phyloP scores from a whole-genome alignment of 2,329 filamentous ascomycete genomes.

The Alternaria hordeiaustralica region DNA sequence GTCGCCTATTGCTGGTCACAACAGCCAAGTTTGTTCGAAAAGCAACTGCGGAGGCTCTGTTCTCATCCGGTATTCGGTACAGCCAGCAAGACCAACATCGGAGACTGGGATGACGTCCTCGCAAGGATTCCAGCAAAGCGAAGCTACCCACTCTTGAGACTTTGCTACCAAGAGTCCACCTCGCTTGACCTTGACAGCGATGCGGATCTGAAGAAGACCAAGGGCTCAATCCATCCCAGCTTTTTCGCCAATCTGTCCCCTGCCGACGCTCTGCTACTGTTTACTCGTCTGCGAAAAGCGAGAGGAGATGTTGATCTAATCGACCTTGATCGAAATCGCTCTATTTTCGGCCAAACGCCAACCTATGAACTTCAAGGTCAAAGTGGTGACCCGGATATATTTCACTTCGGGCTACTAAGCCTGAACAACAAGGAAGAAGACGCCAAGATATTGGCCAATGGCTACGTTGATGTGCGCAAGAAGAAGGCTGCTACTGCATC shows the following conservation, averaged over 20 bases:
- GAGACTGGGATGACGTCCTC: constrained; percentile 10
- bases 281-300: constrained; percentile 26
- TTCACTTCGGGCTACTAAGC: constrained; percentile 19
- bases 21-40: constrained; percentile 27
- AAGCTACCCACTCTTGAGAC: constrained; percentile 26
- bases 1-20: constrained; percentile 33
- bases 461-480: constrained; percentile 24
- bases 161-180: constrained; percentile 20
- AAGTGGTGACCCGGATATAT: constrained; percentile 23
- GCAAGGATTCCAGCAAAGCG: constrained; percentile 6
- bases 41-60: constrained; percentile 8
- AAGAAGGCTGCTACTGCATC: constrained; percentile 27
- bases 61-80: constrained; percentile 7
- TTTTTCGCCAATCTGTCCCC: constrained; percentile 18
- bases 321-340: not conserved
- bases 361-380: not conserved
- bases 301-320: constrained; percentile 26
- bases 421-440: constrained; percentile 12
- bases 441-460: constrained; percentile 16
- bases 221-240: constrained; percentile 1
- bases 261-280: constrained; percentile 24
- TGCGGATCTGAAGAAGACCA: constrained; percentile 16
- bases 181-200: constrained; percentile 26
- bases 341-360: constrained; percentile 6
- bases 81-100: not conserved